Conservation (phyloP, 495 filamentous ascomycete genomes). For the Ascobolus immersus region DNA sequence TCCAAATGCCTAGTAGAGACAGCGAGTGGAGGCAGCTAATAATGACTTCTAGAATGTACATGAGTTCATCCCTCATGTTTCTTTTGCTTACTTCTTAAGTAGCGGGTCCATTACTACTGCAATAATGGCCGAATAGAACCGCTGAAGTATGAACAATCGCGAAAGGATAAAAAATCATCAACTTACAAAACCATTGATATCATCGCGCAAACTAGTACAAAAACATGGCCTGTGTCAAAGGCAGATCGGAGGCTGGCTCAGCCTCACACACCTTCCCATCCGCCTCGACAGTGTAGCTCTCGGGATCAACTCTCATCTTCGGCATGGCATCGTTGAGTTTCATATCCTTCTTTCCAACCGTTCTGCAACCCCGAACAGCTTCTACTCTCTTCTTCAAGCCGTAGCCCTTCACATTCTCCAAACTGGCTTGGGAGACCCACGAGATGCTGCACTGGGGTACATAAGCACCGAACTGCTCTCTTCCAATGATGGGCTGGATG, state of each 20-base stretch:
- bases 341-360: slow-evolving; percentile 74
- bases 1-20: too few relatives aligned
- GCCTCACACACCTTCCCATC: slow-evolving; percentile 54
- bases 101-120: too few relatives aligned
- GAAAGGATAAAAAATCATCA: too few relatives aligned
- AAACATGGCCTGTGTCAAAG: slow-evolving; percentile 59
- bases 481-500: slow-evolving; percentile 61
- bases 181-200: not conserved
- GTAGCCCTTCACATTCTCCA: slow-evolving; percentile 40
- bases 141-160: too few relatives aligned
- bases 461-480: slow-evolving; percentile 64
- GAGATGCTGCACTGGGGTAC: slow-evolving; percentile 50
- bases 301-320: slow-evolving; percentile 80
- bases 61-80: too few relatives aligned
- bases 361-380: slow-evolving; percentile 54
- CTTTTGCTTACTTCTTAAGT: too few relatives aligned
- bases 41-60: too few relatives aligned
- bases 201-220: slow-evolving; percentile 50
- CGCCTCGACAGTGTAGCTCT: slow-evolving; percentile 73
- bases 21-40: too few relatives aligned
- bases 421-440: slow-evolving; percentile 54
- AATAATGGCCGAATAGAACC: too few relatives aligned
- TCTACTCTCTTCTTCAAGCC: slow-evolving; percentile 58
- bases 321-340: slow-evolving; percentile 76
- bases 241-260: slow-evolving; percentile 45